Percentiles rank a stretch among this genome's conserved stretches.
phyloP scores from a whole-genome alignment of 2,329 filamentous ascomycete genomes.

The Colletotrichum tabaci region DNA sequence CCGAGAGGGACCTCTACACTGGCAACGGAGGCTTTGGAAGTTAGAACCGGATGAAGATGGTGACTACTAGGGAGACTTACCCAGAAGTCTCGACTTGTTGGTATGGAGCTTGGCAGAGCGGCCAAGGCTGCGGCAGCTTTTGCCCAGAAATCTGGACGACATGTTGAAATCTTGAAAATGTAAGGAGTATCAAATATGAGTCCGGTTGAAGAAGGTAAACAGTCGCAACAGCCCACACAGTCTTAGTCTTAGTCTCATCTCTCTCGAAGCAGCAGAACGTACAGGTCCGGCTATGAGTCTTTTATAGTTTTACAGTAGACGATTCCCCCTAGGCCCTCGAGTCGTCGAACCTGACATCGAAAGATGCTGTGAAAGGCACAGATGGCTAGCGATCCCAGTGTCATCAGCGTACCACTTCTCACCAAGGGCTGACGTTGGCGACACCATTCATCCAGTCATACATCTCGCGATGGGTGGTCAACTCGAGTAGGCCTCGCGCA shows the following conservation, averaged over 20 bases:
- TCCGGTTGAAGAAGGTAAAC: not conserved
- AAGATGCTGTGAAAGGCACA: not conserved
- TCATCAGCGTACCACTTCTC: not conserved
- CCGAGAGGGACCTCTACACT: not conserved
- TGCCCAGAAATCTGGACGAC: not conserved
- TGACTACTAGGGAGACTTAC: not conserved
- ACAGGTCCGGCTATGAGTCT: no score
- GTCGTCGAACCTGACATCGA: not conserved
- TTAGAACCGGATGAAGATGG: not conserved
- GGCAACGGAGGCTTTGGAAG: not conserved
- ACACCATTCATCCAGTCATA: not conserved
- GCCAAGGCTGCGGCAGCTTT: not conserved
- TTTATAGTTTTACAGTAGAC: no score
- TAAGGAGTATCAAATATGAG: fast-evolving
- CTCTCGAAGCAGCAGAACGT: no score
- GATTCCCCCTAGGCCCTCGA: not conserved
- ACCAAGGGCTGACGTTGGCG: not conserved
- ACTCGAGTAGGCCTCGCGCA: not conserved
- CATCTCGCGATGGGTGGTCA: not conserved
- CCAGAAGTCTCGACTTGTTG: not conserved
- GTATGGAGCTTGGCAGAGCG: not conserved
- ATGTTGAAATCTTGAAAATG: not conserved
- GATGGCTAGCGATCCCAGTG: not conserved
- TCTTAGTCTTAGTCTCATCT: no score
- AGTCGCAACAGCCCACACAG: not conserved